These are phyloP conservation scores for Salvia sclarea DNA, from an alignment of 305 asterid species.

Conservation along the genomic window DNA sequence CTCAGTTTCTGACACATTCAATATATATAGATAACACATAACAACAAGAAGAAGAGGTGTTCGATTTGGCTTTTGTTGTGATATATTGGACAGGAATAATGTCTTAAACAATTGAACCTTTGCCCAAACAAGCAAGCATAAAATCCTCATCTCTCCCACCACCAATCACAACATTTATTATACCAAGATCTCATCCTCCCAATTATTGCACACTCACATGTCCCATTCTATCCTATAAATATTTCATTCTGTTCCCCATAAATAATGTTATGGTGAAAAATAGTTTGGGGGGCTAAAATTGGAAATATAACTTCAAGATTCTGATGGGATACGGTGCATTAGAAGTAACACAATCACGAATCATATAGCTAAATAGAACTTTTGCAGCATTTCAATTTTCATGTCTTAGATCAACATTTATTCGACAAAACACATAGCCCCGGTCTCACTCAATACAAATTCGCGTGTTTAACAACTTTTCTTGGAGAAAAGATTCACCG, in stretches of 20 bases:
- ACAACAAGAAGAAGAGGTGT: background rate
- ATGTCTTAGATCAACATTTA: background rate
- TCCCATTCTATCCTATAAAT: background rate
- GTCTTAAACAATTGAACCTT: constrained; percentile 28
- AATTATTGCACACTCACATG: constrained; percentile 23
- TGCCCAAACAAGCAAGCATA: constrained; percentile 44
- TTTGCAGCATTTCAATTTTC: background rate
- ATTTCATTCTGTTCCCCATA: background rate
- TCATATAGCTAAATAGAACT: background rate
- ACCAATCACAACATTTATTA: constrained; percentile 17
- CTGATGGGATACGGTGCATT: too few species aligned
- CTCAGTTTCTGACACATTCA: constrained; percentile 33
- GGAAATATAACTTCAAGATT: too few species aligned
- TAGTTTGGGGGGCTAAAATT: too few species aligned
- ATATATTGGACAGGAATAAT: constrained; percentile 16
- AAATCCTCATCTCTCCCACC: constrained; percentile 33
- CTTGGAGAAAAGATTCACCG: background rate
- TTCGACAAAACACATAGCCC: background rate
- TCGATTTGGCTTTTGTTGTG: constrained; percentile 31
- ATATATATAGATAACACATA: background rate
- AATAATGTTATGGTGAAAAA: too few species aligned
- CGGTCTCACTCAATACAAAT: background rate
- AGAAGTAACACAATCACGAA: too few species aligned
- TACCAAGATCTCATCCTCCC: constrained; percentile 24
- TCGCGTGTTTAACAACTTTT: background rate